These are phyloP conservation scores for Neoboletus magnificus DNA, from an alignment of 768 basidiomycete genomes.

Conservation along the genomic window DNA sequence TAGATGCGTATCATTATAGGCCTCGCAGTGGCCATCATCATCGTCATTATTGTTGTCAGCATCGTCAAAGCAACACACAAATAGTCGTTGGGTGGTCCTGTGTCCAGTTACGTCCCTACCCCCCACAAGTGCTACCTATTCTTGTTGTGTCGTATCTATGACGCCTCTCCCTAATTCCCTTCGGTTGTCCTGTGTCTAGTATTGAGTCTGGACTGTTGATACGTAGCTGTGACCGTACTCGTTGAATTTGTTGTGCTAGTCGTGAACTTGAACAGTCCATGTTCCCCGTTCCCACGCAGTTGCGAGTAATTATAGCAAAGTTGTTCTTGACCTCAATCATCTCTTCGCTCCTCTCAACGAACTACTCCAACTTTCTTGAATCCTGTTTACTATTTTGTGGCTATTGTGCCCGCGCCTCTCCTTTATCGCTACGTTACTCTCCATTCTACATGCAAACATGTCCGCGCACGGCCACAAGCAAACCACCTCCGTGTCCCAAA, in stretches of 20 bases:
- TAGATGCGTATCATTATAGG: slow-evolving; percentile 98
- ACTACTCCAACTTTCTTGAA: slow-evolving; percentile 15
- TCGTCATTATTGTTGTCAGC: slow-evolving; percentile 94
- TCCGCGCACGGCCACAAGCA: slow-evolving; percentile 57
- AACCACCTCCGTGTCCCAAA: slow-evolving; percentile 60
- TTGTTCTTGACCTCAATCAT: slow-evolving; percentile 13
- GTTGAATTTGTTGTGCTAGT: slow-evolving; percentile 26
- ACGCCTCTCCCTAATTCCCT: slow-evolving; percentile 29
- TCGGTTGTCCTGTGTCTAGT: slow-evolving; percentile 21
- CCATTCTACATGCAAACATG: slow-evolving; percentile 39
- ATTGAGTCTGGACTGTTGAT: slow-evolving; percentile 23
- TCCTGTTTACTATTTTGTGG: slow-evolving; percentile 25
- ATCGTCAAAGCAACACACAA: slow-evolving; percentile 82
- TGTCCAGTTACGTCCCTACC: slow-evolving; percentile 1
- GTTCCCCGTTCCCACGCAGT: slow-evolving; percentile 19
- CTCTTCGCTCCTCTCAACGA: slow-evolving; percentile 1
- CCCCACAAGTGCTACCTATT: slow-evolving; percentile 17
- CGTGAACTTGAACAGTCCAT: neutral
- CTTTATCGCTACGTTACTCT: slow-evolving; percentile 30
- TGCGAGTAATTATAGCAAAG: slow-evolving; percentile 6
- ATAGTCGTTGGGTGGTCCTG: slow-evolving; percentile 18
- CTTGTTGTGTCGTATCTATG: slow-evolving; percentile 47
- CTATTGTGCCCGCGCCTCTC: slow-evolving; percentile 34
- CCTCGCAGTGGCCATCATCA: slow-evolving; percentile 81
- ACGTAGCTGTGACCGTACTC: slow-evolving; percentile 17